Conservation (phyloP, 495 filamentous ascomycete species). For the Penicillium flavigenum region DNA sequence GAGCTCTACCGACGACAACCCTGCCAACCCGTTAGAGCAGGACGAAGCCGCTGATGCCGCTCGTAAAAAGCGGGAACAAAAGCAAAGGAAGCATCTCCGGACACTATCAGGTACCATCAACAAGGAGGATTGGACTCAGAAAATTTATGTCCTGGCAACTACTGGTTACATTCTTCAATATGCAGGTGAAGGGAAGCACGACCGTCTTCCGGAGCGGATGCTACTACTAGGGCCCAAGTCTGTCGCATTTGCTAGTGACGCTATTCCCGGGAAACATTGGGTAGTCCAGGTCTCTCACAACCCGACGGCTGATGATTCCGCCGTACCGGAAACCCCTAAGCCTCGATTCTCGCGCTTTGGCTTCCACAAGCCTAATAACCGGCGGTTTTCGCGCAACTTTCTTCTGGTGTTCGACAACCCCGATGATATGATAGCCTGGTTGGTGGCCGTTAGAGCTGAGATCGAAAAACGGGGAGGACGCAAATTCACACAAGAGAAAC, state of each 20-base stretch:
- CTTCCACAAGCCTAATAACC: constrained; percentile 59
- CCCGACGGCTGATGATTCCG: constrained; percentile 60
- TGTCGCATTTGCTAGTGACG: constrained; percentile 90
- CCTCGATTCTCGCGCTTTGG: constrained; percentile 72
- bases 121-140: constrained; percentile 75
- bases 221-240: constrained; percentile 80
- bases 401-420: constrained; percentile 79
- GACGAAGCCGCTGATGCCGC: constrained; percentile 21
- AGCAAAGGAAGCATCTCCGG: constrained; percentile 46
- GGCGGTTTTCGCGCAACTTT: constrained; percentile 63
- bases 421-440: constrained; percentile 84
- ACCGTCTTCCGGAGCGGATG: constrained; percentile 84
- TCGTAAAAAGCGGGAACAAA: constrained; percentile 44
- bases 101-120: constrained; percentile 59
- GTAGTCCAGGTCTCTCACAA: constrained; percentile 87
- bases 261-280: constrained; percentile 88
- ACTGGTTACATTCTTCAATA: constrained; percentile 89
- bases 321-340: constrained; percentile 49
- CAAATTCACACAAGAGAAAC: constrained; percentile 58
- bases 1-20: constrained; percentile 7
- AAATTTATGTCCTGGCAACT: constrained; percentile 78
- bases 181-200: constrained; percentile 71
- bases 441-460: constrained; percentile 59
- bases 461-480: constrained; percentile 70
- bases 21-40: constrained; percentile 6